Conservation (phyloP, 805 yeast species). For the Vanderwaltozyma polyspora region DNA sequence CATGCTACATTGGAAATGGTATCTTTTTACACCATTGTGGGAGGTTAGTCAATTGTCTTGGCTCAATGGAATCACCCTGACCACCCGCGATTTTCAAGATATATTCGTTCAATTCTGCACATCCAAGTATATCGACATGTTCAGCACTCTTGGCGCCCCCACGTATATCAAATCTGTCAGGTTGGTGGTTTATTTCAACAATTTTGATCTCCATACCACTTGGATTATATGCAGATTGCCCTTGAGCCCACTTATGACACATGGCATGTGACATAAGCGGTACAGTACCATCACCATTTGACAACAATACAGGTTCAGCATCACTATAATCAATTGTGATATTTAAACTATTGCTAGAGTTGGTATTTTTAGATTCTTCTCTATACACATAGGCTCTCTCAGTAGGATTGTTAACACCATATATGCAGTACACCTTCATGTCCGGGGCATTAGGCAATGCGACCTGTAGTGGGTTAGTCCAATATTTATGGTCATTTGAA, state of each 20-base stretch:
- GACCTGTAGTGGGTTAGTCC: conserved; percentile 93
- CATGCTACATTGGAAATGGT: conserved; percentile 31
- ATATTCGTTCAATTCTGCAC: conserved; percentile 83
- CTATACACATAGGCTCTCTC: conserved; percentile 85
- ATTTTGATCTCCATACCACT: conserved; percentile 59
- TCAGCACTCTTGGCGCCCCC: conserved; percentile 98
- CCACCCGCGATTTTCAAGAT: conserved; percentile 78
- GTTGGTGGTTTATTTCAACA: conserved; percentile 89
- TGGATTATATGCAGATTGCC: conserved; percentile 62
- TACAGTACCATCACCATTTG: conserved; percentile 96
- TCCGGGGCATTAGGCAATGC: conserved; percentile 90
- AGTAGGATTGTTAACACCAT: conserved; percentile 95
- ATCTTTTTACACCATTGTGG: conserved; percentile 49
- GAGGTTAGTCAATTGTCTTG: conserved; percentile 47
- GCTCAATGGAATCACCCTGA: conserved; percentile 52
- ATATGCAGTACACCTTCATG: conserved; percentile 77
- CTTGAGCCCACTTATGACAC: conserved; percentile 83
- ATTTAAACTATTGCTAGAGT: too few species aligned
- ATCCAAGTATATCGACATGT: conserved; percentile 92
- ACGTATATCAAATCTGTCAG: conserved; percentile 84
- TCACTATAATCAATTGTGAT: conserved; percentile 61
- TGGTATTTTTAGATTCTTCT: conserved; percentile 41
- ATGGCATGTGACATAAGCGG: conserved; percentile 77
- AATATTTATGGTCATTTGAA: conserved; percentile 61
- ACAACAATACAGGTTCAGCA: conserved; percentile 55